Conservation (phyloP, 495 filamentous ascomycete genomes). For the Hypoxylon rickii region DNA sequence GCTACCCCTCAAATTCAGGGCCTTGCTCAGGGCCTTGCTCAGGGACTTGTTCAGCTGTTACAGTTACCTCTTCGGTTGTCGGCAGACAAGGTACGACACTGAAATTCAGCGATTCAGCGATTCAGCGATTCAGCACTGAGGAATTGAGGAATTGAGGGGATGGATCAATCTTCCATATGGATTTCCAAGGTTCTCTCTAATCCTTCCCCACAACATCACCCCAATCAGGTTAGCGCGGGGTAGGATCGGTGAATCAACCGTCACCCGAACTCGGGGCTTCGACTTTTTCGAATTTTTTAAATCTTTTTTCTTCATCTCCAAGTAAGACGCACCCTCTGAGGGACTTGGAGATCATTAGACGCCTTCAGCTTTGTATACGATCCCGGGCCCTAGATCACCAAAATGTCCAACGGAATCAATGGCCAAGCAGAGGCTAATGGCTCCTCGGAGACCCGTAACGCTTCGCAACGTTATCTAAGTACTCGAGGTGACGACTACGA, state of each 20-base stretch:
- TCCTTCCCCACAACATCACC: conserved; percentile 1
- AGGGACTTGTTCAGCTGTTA: not conserved
- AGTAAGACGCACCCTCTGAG: conserved; percentile 8
- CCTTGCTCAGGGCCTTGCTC: not conserved
- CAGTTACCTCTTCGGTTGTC: not conserved
- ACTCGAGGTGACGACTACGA: conserved; percentile 80
- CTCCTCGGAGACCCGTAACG: conserved; percentile 48
- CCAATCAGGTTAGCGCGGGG: conserved; percentile 29
- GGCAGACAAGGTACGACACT: too few species aligned
- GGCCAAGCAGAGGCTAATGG: conserved; percentile 12
- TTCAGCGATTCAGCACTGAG: too few species aligned
- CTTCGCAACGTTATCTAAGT: conserved; percentile 79
- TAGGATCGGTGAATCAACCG: conserved; percentile 13
- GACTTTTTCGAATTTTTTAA: conserved; percentile 4
- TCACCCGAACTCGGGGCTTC: conserved; percentile 26
- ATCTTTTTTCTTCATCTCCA: conserved; percentile 25
- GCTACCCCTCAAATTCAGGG: conserved; percentile 11
- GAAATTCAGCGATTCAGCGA: too few species aligned
- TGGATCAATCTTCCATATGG: too few species aligned
- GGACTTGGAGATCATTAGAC: conserved; percentile 23
- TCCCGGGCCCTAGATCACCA: not conserved
- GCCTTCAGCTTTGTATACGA: not conserved
- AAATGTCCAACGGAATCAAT: conserved; percentile 30
- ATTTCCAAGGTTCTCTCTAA: too few species aligned
- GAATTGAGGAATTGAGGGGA: too few species aligned